Conservation (phyloP, 768 basidiomycete genomes). For the Lactifluus subvellereus region DNA sequence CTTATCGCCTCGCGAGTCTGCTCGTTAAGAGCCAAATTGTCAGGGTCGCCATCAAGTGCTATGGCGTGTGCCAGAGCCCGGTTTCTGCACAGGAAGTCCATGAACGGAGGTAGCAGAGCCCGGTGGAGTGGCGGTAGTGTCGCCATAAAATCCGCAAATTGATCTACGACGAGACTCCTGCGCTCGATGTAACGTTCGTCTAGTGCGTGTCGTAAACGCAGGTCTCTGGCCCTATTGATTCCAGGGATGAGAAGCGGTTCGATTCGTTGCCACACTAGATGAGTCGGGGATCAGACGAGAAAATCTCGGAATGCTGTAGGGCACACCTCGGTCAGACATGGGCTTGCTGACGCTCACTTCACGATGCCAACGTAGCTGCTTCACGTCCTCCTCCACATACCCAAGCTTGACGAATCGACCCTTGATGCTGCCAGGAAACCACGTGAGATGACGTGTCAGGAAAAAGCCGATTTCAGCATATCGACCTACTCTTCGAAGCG, state of each 20-base stretch:
- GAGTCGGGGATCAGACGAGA: neutral
- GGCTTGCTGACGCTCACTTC: slow-evolving; percentile 16
- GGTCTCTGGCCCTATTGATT: slow-evolving; percentile 1
- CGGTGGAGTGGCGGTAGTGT: slow-evolving; percentile 2
- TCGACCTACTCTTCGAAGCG: slow-evolving; percentile 16
- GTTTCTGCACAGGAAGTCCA: neutral
- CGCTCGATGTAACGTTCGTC: neutral
- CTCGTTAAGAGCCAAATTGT: neutral
- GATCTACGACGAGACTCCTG: neutral
- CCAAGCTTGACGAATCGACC: slow-evolving; percentile 4
- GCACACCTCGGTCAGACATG: slow-evolving; percentile 17
- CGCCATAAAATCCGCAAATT: neutral
- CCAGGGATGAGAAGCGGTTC: slow-evolving; percentile 7
- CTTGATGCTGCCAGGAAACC: slow-evolving; percentile 4
- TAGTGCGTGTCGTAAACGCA: neutral
- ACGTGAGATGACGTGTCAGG: neutral
- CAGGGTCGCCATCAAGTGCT: neutral
- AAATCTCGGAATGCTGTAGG: no score
- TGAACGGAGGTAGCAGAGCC: neutral
- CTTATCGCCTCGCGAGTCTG: neutral
- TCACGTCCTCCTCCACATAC: slow-evolving; percentile 4
- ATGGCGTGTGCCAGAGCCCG: neutral
- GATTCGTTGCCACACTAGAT: slow-evolving; percentile 9
- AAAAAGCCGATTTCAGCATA: no score
- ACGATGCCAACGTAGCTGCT: slow-evolving; percentile 4